A percentile compares a stretch with the other conserved stretches of the same genome.
Conservation (phyloP, 2,329 filamentous ascomycete genomes). For the Oidium heveae region DNA sequence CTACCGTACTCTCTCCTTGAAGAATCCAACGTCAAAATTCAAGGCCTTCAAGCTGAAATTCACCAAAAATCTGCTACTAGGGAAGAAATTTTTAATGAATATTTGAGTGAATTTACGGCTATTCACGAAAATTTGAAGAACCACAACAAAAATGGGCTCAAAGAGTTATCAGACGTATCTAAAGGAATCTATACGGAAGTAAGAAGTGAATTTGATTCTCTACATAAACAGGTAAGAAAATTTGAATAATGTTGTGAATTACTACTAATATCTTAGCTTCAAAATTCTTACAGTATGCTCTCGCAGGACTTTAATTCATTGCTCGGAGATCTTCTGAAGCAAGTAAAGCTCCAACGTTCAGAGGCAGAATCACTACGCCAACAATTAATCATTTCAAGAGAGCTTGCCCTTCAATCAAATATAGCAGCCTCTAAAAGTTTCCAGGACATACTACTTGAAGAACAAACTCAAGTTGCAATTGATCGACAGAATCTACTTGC, state of each 20-base stretch:
- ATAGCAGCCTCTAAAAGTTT: constrained; percentile 39
- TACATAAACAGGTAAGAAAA: constrained; percentile 35
- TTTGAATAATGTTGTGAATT: background rate
- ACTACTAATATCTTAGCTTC: constrained; percentile 26
- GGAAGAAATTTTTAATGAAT: constrained; percentile 68
- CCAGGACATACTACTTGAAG: constrained; percentile 46
- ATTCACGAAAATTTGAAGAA: constrained; percentile 71
- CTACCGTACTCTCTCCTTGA: constrained; percentile 45
- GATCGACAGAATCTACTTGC: constrained; percentile 51
- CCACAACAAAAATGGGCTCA: constrained; percentile 61
- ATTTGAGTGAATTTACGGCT: constrained; percentile 78
- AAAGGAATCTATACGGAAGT: constrained; percentile 79
- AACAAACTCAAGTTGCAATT: constrained; percentile 42
- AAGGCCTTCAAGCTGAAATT: constrained; percentile 40
- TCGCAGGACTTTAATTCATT: constrained; percentile 67
- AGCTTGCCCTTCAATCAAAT: constrained; percentile 42
- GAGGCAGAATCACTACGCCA: constrained; percentile 50
- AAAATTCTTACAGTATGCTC: constrained; percentile 59
- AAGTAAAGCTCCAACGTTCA: constrained; percentile 48
- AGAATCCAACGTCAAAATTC: constrained; percentile 41
- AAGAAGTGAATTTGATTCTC: constrained; percentile 58
- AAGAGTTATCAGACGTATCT: constrained; percentile 48
- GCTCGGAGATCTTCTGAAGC: constrained; percentile 57
- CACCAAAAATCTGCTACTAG: constrained; percentile 41
- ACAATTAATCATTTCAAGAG: constrained; percentile 46